phyloP scores from a whole-genome alignment of 169 alveolate species.

The Pseudocohnilembus persalinus region DNA sequence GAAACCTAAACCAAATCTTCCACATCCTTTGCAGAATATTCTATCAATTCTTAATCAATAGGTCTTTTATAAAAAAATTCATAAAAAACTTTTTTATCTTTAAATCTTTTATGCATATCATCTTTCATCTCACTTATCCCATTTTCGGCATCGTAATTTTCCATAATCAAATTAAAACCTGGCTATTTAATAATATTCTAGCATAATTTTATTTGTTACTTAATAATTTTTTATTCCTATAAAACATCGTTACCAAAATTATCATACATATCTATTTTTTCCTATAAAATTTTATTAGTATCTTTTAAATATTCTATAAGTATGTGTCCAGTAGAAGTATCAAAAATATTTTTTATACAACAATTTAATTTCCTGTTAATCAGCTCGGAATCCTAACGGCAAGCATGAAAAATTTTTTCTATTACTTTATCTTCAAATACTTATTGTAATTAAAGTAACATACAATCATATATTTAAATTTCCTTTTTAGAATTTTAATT shows the following conservation, averaged over 20 bases:
- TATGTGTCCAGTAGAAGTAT: background rate
- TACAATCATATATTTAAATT: no score
- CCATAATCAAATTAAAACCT: background rate
- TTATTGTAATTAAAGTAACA: background rate
- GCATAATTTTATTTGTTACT: no score
- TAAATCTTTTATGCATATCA: background rate
- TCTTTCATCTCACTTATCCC: background rate
- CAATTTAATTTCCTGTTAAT: no score
- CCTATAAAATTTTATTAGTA: background rate
- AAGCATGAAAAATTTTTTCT: background rate
- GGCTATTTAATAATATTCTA: no score
- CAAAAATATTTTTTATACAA: background rate
- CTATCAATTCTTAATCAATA: slow-evolving; percentile 33
- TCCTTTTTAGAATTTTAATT: background rate
- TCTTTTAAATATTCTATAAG: no score
- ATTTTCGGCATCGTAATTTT: background rate
- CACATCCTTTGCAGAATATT: slow-evolving; percentile 55
- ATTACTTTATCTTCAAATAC: no score
- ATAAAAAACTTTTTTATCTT: no score
- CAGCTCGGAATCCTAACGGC: no score
- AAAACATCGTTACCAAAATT: background rate
- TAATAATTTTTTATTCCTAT: no score
- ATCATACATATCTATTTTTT: no score
- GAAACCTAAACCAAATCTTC: slow-evolving; percentile 52
- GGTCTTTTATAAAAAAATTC: slow-evolving; percentile 18